Percentiles rank a stretch among this genome's conserved stretches.
phyloP scores from a whole-genome alignment of 140 eudicot species.

The Oenanthe javanica region DNA sequence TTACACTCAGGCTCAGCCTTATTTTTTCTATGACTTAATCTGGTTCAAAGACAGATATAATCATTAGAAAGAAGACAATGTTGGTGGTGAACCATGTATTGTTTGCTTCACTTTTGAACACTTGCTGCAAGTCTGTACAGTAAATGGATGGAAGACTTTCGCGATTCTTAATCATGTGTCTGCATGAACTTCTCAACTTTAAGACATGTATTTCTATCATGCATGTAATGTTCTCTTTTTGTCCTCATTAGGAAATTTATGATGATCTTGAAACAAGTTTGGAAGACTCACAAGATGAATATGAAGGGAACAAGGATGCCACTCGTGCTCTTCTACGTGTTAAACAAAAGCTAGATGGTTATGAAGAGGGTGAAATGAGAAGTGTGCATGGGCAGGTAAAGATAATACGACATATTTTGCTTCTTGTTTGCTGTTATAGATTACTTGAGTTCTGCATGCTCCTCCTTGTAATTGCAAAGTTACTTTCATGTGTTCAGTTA shows the following conservation, averaged over 20 bases:
- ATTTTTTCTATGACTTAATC: neutral
- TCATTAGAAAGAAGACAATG: neutral
- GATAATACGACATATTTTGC: neutral
- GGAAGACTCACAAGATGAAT: conserved; percentile 71
- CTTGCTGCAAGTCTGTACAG: neutral
- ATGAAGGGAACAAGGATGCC: conserved; percentile 98
- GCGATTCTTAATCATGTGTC: neutral
- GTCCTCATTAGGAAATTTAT: conserved; percentile 55
- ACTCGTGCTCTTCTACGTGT: conserved; percentile 94
- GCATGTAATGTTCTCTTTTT: conserved; percentile 7
- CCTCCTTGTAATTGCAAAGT: neutral
- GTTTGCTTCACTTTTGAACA: neutral
- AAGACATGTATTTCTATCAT: too few species aligned
- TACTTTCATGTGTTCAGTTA: neutral
- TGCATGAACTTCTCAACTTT: neutral
- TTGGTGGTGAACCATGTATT: neutral
- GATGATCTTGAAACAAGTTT: conserved; percentile 69
- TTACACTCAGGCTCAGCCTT: neutral
- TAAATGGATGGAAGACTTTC: neutral
- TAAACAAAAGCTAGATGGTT: conserved; percentile 96
- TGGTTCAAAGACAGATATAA: neutral
- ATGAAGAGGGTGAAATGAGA: conserved; percentile 98
- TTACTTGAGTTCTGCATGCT: neutral
- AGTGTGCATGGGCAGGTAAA: conserved; percentile 96
- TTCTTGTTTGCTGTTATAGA: neutral